Conservation (phyloP, 2,329 filamentous ascomycete species). For the Penicillium sp. region DNA sequence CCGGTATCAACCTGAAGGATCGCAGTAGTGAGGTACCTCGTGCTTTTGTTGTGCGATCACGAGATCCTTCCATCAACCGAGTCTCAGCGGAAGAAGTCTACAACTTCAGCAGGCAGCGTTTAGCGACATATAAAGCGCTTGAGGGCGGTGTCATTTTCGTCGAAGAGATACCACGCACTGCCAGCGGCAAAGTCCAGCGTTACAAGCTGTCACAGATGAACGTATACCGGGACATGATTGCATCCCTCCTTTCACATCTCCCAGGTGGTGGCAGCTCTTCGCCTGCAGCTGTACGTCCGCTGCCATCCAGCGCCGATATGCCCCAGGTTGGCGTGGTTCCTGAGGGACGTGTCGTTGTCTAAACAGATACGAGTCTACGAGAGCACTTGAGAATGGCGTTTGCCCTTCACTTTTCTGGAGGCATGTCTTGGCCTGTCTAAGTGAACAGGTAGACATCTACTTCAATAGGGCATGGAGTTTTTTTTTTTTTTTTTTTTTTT, state of each 20-base stretch:
- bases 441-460: too few species aligned
- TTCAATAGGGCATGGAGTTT: too few species aligned
- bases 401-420: not conserved
- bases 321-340: constrained; percentile 21
- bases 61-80: constrained; percentile 21
- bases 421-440: too few species aligned
- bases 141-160: constrained; percentile 55
- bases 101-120: constrained; percentile 41
- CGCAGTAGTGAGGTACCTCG: constrained; percentile 45
- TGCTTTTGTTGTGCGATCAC: constrained; percentile 51
- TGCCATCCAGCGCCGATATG: constrained; percentile 20
- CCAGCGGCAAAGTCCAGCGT: constrained; percentile 56
- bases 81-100: constrained; percentile 50
- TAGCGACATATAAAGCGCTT: constrained; percentile 55
- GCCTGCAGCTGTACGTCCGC: not conserved
- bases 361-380: not conserved
- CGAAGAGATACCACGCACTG: constrained; percentile 53
- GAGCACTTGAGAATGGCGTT: not conserved
- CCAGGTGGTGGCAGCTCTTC: constrained; percentile 12
- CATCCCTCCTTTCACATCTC: constrained; percentile 33
- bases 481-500: too few species aligned
- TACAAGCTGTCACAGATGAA: constrained; percentile 47
- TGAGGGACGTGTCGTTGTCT: constrained; percentile 28
- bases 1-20: constrained; percentile 44
- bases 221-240: constrained; percentile 41